These are phyloP conservation scores for Herpetospermum pedunculosum DNA, from an alignment of 306 rosid species.

Conservation along the genomic window DNA sequence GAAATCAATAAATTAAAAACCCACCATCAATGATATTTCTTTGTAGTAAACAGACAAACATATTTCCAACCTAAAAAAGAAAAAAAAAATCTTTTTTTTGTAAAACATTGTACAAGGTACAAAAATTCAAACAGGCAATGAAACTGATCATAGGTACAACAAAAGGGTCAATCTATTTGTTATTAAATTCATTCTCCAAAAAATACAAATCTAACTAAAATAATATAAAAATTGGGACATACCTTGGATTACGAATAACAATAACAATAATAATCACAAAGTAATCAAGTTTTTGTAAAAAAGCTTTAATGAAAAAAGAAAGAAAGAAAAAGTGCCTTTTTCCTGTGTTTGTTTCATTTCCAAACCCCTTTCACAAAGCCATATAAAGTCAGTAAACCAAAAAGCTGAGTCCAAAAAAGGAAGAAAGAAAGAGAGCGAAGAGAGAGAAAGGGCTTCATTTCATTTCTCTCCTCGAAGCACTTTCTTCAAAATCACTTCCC, in stretches of 20 bases:
- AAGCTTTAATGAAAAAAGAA: neutral
- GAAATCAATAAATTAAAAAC: too few relatives aligned
- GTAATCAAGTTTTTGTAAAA: neutral
- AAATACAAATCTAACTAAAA: neutral
- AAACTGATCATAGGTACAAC: neutral
- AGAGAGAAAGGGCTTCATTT: neutral
- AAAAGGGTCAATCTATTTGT: too few relatives aligned
- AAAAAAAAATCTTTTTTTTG: neutral
- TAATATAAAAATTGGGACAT: neutral
- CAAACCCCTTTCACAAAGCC: neutral
- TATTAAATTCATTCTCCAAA: too few relatives aligned
- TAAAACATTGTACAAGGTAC: neutral
- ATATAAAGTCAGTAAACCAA: neutral
- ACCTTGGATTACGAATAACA: neutral
- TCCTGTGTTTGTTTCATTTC: neutral
- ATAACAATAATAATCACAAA: neutral
- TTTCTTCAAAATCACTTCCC: slow-evolving; percentile 20
- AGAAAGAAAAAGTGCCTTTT: neutral
- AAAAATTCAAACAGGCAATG: neutral
- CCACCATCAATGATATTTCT: too few relatives aligned
- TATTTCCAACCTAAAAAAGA: neutral
- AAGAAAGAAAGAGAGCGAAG: neutral
- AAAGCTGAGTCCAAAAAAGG: neutral
- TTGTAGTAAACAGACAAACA: neutral
- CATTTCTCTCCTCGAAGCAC: slow-evolving; percentile 13